Conservation (phyloP, 768 basidiomycete genomes). For the Leccinum longicurvipes region DNA sequence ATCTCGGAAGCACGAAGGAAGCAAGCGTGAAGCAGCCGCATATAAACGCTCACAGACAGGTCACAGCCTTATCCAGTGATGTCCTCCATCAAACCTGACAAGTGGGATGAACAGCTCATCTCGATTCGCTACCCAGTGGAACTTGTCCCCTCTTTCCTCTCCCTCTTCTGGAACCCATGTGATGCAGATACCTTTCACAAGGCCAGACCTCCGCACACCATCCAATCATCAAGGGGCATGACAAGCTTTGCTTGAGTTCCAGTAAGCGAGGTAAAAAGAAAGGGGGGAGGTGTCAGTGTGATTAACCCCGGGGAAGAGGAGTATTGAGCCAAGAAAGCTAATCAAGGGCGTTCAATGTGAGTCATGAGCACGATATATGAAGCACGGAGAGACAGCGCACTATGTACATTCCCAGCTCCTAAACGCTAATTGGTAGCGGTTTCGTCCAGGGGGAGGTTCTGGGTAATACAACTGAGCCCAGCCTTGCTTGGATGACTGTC, state of each 20-base stretch:
- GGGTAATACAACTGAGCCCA: not conserved
- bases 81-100: slow-evolving; percentile 46
- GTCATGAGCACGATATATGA: not conserved
- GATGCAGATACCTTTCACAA: slow-evolving; percentile 52
- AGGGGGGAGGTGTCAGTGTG: slow-evolving; percentile 45
- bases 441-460: slow-evolving; percentile 1
- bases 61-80: slow-evolving; percentile 47
- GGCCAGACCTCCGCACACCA: slow-evolving; percentile 55
- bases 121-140: slow-evolving; percentile 56
- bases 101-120: slow-evolving; percentile 68
- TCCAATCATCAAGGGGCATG: slow-evolving; percentile 47
- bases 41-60: not conserved
- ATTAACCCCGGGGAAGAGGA: slow-evolving; percentile 55
- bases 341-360: slow-evolving; percentile 1
- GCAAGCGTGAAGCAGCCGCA: slow-evolving; percentile 21
- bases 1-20: slow-evolving; percentile 13
- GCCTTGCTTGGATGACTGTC: slow-evolving; percentile 10
- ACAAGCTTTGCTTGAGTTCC: slow-evolving; percentile 42
- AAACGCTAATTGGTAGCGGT: not conserved
- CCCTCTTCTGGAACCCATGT: slow-evolving; percentile 37
- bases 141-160: slow-evolving; percentile 48
- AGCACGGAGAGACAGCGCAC: slow-evolving; percentile 25
- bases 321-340: slow-evolving; percentile 63
- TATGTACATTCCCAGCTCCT: slow-evolving; percentile 28
- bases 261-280: slow-evolving; percentile 57